Evolutionary conservation across 306 rosid species (phyloP).

Genomic region (Alnus glutinosa): DNA sequence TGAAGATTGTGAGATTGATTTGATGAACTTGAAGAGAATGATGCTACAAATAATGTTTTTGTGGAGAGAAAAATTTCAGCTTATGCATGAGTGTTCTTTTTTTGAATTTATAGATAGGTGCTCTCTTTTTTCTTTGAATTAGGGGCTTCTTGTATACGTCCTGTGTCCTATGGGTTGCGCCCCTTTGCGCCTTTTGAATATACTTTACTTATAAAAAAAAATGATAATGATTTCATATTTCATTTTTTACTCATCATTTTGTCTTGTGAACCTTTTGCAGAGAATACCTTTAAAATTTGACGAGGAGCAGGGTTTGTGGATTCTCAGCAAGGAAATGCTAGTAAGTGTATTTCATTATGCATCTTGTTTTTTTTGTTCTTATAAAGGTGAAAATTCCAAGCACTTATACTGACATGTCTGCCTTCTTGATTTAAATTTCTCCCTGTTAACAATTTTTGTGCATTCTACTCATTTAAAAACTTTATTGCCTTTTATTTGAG

Average conservation of each 20-base stretch:
- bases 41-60: no score
- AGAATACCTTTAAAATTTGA: conserved; percentile 64
- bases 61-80: no score
- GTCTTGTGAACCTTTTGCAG: conserved; percentile 52
- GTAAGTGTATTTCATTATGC: conserved; percentile 51
- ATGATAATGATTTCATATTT: background rate
- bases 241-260: conserved; percentile 9
- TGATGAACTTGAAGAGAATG: no score
- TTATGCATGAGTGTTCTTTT: no score
- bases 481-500: background rate
- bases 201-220: no score
- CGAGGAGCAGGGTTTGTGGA: conserved; percentile 60
- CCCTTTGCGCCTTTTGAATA: no score
- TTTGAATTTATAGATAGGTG: no score
- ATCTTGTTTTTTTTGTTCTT: conserved; percentile 11
- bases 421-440: background rate
- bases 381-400: conserved; percentile 14
- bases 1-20: no score
- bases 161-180: no score
- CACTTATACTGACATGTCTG: background rate
- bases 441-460: background rate
- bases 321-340: conserved; percentile 71
- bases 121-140: no score
- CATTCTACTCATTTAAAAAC: background rate
- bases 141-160: no score